A percentile compares a stretch with the other conserved stretches of the same genome.
phyloP scores from a whole-genome alignment of 129 eudicot species.

The Silybum marianum region DNA sequence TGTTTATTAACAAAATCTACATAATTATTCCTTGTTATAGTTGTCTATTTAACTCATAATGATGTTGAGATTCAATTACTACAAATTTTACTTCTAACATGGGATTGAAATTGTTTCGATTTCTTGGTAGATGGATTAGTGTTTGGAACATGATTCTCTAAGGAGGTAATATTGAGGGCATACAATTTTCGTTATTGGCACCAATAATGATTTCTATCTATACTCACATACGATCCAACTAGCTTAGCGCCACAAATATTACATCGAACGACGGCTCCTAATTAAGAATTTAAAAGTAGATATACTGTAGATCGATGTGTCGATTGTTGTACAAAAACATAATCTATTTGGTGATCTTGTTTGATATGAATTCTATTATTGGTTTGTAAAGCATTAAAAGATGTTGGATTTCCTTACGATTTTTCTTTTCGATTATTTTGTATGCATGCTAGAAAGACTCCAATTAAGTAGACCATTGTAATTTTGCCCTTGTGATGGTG shows the following conservation, averaged over 20 bases:
- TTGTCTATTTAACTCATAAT: too few relatives aligned
- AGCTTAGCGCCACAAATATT: not conserved
- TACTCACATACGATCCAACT: not conserved
- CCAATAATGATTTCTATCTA: not conserved
- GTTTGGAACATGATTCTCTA: too few relatives aligned
- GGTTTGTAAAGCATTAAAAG: not conserved
- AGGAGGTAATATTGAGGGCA: too few relatives aligned
- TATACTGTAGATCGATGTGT: too few relatives aligned
- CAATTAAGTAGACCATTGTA: constrained; percentile 8
- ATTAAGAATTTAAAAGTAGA: too few relatives aligned
- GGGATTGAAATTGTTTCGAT: too few relatives aligned
- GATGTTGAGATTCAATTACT: too few relatives aligned
- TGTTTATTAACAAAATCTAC: too few relatives aligned
- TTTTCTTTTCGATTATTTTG: not conserved
- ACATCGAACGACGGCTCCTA: too few relatives aligned
- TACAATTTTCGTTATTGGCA: not conserved
- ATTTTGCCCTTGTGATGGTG: constrained; percentile 18
- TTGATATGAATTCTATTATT: not conserved
- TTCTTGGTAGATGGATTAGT: too few relatives aligned
- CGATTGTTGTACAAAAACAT: not conserved
- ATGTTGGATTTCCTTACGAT: not conserved
- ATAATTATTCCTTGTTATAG: too few relatives aligned
- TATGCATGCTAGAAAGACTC: constrained; percentile 4
- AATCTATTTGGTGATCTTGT: not conserved
- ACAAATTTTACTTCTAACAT: too few relatives aligned